phyloP scores from a whole-genome alignment of 2,329 filamentous ascomycete genomes.

The Colletotrichum melonis region DNA sequence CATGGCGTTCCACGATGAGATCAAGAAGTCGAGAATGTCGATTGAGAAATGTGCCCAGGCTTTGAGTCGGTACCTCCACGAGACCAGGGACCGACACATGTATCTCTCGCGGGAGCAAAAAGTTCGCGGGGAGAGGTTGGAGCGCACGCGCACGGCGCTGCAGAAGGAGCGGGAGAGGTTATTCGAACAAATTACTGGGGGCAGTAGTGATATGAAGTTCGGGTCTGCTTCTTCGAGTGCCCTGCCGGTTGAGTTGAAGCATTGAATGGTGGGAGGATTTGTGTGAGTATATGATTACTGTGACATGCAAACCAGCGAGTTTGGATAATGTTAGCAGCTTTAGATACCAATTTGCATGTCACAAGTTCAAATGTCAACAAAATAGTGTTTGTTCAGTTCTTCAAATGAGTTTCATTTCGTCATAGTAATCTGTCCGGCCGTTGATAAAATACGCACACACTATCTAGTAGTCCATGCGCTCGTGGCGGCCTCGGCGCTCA shows the following conservation, averaged over 20 bases:
- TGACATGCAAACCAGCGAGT: too few species aligned
- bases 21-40: slow-evolving; percentile 55
- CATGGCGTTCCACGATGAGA: slow-evolving; percentile 62
- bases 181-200: slow-evolving; percentile 46
- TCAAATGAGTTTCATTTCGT: slow-evolving; percentile 14
- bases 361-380: not conserved
- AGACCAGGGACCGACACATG: slow-evolving; percentile 45
- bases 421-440: slow-evolving; percentile 14
- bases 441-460: not conserved
- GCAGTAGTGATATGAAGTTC: not conserved
- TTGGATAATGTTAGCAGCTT: not conserved
- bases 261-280: not conserved
- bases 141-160: slow-evolving; percentile 49
- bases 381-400: not conserved
- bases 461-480: slow-evolving; percentile 27
- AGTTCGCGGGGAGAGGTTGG: slow-evolving; percentile 43
- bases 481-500: slow-evolving; percentile 21
- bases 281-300: too few species aligned
- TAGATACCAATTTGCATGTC: slow-evolving; percentile 11
- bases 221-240: not conserved
- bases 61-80: slow-evolving; percentile 46
- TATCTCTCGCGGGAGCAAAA: slow-evolving; percentile 46
- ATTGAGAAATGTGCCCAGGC: slow-evolving; percentile 47
- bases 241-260: not conserved
- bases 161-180: slow-evolving; percentile 57